Evolutionary conservation across 306 rosid genomes (phyloP).

Genomic region (Nissolia schottii): DNA sequence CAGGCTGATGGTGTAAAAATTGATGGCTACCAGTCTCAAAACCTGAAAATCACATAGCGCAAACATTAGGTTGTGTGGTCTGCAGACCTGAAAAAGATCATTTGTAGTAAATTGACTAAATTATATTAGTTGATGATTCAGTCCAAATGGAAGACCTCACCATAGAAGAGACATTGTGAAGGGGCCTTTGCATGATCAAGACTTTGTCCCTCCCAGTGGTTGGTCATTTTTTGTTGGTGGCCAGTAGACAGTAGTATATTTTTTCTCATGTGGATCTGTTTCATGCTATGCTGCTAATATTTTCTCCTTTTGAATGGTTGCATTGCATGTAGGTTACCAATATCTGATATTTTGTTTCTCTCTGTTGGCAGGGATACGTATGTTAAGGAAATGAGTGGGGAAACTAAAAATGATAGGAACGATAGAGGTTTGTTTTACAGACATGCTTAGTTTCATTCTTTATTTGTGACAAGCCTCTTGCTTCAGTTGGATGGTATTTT

Average conservation of each 20-base stretch:
- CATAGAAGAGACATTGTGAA: neutral
- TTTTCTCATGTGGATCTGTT: neutral
- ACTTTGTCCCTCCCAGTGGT: neutral
- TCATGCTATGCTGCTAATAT: neutral
- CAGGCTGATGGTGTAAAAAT: neutral
- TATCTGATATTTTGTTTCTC: neutral
- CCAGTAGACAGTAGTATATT: neutral
- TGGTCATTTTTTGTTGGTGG: neutral
- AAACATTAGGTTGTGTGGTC: neutral
- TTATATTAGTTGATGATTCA: neutral
- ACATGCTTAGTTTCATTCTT: slow-evolving; percentile 14
- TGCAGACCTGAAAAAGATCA: neutral
- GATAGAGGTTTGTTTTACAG: slow-evolving; percentile 77
- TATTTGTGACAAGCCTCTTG: neutral
- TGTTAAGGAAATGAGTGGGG: slow-evolving; percentile 81
- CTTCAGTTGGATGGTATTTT: neutral
- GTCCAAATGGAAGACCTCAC: neutral
- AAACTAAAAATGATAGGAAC: slow-evolving; percentile 87
- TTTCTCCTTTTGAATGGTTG: neutral
- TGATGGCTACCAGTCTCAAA: neutral
- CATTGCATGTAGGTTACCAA: neutral
- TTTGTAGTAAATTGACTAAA: neutral
- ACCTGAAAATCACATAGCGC: neutral
- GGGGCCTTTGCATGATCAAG: neutral
- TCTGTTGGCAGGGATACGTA: slow-evolving; percentile 73